Base-by-base conservation (phyloP, 2,329 filamentous ascomycete genomes). In the Akanthomyces dipterigenus region DNA sequence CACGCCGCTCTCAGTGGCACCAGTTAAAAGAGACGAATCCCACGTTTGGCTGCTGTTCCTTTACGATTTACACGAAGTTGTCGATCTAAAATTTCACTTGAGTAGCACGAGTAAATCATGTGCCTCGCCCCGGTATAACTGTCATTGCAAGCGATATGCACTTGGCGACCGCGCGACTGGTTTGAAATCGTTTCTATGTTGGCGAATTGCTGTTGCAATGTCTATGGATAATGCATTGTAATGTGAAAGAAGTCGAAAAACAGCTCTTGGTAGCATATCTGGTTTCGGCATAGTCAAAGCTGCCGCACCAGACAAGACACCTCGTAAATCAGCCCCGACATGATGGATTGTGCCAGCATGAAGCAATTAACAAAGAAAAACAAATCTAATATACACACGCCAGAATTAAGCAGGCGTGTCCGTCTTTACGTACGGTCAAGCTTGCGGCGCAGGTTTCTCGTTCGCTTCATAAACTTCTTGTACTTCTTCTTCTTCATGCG, bases 401-500 rank as follows among this genome's bases (percentile, higher is more conserved):
- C 20, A 5, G 7, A 50, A n/a, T 8, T 16, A 53, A n/a, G 43
- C 40, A 38, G 14, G 11, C 20, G 8, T 45, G 18, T 7, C 18
- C 40, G 36, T 24, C 22, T 64, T 76, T 79, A 85, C 65, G 83
- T 78, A 71, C 87, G 84, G 70, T 89, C 91, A 70, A 95, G 80
- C 80, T 93, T 96, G 73, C 92, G 87, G 73, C 93, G 88, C 80
- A 92, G 76, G 73, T 91, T 93, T 74, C 93, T 86, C 71, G 93
- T 97, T 76, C 87, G 85, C 82, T 89, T 90, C 90, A 96, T 92
- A 68, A 98, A 81, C 86, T 99, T 99, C 92, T 97, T 98, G 78
- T 96, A 96, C 87, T 99, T 99, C 85, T 98, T 93, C 86, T 98
- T 99, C 90, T 99, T 99, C 93, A 99, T 99, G 86, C 92, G 96